Base-by-base conservation (phyloP, 768 basidiomycete genomes). In the Hortiboletus campestris region DNA sequence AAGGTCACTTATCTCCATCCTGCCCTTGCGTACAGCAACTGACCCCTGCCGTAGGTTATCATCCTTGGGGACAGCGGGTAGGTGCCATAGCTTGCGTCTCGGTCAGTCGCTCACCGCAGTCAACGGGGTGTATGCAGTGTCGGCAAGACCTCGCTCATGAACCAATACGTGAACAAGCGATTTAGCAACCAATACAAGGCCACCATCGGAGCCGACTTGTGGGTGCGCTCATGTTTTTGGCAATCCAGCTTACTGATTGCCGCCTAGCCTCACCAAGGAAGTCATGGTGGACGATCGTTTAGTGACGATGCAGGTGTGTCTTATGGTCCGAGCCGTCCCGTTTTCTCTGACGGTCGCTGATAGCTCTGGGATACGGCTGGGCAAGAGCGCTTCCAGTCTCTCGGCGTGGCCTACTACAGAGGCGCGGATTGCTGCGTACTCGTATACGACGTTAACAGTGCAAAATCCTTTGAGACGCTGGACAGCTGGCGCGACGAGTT, bases 121-220 rank as follows among this genome's bases (percentile, higher is more conserved):
- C 47, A 17, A 43, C 38, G 53, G 28, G 56, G 55, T 4, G 48
- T 38, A 32, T 50, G 17, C 66, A 95, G 95, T 55, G 96, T 98
- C 72, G 96, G 95, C 41, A 98, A 98, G 88, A 98, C 97, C 40
- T 98, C 96, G 29, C 88, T 99, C 66, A 99, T 99, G 97, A 98
- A 98, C 79, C 97, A 99, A 77, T 98, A 97, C 78, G 97, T 99
- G 62, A 98, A 98, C 84, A 98, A 98, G 75, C 89, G 97, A 59
- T 99, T 98, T 76, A 94, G 91, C 74, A 97, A 95, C 77, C 96
- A 98, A 77, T 99, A 99, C 84, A 98, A 98, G 78, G 97, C 97
- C 17, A 98, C 97, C 59, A 96, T 96, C 70, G 94, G 94, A 56
- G 94, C 94, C 56, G 93, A 95, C 82, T 95, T 95, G 91, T 93